Evolutionary conservation across 78 protist genomes (phyloP).

Genomic region (Neovahlkampfia damariscottae): DNA sequence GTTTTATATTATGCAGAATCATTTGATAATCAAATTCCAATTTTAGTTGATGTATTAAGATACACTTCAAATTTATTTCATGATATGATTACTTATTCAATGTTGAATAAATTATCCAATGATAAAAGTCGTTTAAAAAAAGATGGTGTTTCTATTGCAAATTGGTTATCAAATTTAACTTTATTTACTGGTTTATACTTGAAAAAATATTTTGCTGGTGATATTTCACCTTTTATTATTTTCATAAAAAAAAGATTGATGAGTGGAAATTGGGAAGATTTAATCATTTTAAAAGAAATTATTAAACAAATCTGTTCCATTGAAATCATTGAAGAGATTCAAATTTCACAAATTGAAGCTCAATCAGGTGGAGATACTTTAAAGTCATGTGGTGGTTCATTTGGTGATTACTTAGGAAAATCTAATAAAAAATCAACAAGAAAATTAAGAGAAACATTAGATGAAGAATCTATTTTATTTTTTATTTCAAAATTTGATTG

Average conservation of each 20-base stretch:
- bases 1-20: conserved; percentile 13
- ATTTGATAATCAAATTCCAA: conserved; percentile 19
- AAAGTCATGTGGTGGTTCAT: not conserved
- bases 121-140: not conserved
- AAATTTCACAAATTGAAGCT: not conserved
- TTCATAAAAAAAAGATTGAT: conserved; percentile 9
- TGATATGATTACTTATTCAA: not conserved
- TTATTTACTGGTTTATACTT: conserved; percentile 1
- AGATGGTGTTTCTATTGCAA: conserved; percentile 4
- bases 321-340: not conserved
- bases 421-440: not conserved
- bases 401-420: no score
- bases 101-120: not conserved
- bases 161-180: conserved; percentile 9
- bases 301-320: not conserved
- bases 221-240: conserved; percentile 4
- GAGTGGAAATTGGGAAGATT: not conserved
- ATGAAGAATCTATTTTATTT: no score
- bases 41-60: conserved; percentile 12
- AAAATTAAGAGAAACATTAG: not conserved
- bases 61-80: not conserved
- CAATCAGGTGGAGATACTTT: not conserved
- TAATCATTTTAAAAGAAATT: not conserved
- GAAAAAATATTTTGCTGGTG: not conserved
- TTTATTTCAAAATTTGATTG: no score